These are phyloP conservation scores for Areca catechu DNA, from an alignment of 176 grass and related monocot genomes.

Conservation along the genomic window DNA sequence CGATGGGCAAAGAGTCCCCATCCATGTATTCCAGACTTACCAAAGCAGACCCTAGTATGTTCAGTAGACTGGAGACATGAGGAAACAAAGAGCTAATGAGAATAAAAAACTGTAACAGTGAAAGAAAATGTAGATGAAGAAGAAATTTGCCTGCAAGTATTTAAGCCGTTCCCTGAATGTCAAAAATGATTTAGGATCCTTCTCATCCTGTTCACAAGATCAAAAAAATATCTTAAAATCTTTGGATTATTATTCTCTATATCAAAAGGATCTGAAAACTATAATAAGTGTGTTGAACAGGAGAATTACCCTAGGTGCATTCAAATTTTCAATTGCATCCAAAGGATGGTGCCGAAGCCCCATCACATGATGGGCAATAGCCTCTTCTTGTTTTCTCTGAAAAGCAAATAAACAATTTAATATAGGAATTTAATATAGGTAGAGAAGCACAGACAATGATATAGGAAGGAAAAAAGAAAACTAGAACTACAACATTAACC, in stretches of 20 bases:
- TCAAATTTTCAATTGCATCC: constrained; percentile 61
- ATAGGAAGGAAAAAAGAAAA: too few species aligned
- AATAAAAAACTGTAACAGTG: constrained; percentile 17
- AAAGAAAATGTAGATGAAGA: constrained; percentile 12
- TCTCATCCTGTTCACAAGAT: constrained; percentile 46
- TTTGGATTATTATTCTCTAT: neutral
- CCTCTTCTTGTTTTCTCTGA: constrained; percentile 50
- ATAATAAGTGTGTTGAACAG: constrained; percentile 8
- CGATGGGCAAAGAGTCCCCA: constrained; percentile 87
- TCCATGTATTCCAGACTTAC: constrained; percentile 92
- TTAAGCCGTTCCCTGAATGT: constrained; percentile 68
- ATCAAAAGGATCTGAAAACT: constrained; percentile 5
- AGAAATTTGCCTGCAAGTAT: constrained; percentile 58
- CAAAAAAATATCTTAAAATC: neutral
- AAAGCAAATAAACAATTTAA: constrained; percentile 1
- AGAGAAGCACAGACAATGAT: neutral
- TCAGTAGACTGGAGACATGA: constrained; percentile 68
- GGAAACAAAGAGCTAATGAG: constrained; percentile 20
- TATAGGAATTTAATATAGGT: neutral
- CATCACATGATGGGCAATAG: constrained; percentile 65
- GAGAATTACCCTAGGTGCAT: constrained; percentile 39
- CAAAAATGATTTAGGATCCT: constrained; percentile 35
- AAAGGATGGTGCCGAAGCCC: constrained; percentile 63
- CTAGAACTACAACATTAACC: too few species aligned
- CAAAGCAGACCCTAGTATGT: constrained; percentile 63